Base-by-base conservation (phyloP, 768 basidiomycete genomes). In the Pisolithus orientalis region DNA sequence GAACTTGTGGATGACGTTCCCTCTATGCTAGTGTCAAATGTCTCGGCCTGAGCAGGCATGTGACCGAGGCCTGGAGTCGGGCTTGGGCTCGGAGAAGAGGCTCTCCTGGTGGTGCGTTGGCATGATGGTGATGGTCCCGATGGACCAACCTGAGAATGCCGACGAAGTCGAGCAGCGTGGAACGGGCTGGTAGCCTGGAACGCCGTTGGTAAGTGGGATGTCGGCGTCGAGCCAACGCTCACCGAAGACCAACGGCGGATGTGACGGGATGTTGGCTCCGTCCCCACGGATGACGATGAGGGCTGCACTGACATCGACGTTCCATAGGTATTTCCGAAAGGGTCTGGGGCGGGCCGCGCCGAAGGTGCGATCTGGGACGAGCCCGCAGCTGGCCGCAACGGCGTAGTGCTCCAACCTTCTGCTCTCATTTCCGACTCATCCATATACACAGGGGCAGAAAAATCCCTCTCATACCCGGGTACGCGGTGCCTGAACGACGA, bases 161-260 rank as follows among this genome's bases (percentile, higher is more conserved):
- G 57, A 10, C 58, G 46, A 24, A 64, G 57, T 14, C 62, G 53
- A 39, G 60, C 11, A 49, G 54, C 14, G 17, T 44, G 14, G 17
- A 9, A 60, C 0, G 54, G 52, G 2, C 58, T n/a, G 13, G 53
- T 32, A 8, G 64, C 39, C 14, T 54, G 11, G 50, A 52, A 60
- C 34, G 56, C 56, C 25, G 64, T 54, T 2, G 60, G 60, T 44
- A 50, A 51, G 53, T 62, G 62, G 53, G 59, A 53, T 40, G 62
- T 57, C 58, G 60, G 54, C 49, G 66, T 28, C 37, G 49, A 39
- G 28, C 49, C 21, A 27, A 29, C 59, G 39, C 61, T 65, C 39
- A 62, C 65, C 45, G 64, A 65, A 42, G 64, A 65, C 64, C 64
- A 65, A 49, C 64, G 65, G 48, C 64, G 64, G 11, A 65, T 54